A percentile compares a stretch with the other conserved stretches of the same genome.
phyloP scores from a whole-genome alignment of 202 grass and related monocot species.

The Tripidium arundinaceum region DNA sequence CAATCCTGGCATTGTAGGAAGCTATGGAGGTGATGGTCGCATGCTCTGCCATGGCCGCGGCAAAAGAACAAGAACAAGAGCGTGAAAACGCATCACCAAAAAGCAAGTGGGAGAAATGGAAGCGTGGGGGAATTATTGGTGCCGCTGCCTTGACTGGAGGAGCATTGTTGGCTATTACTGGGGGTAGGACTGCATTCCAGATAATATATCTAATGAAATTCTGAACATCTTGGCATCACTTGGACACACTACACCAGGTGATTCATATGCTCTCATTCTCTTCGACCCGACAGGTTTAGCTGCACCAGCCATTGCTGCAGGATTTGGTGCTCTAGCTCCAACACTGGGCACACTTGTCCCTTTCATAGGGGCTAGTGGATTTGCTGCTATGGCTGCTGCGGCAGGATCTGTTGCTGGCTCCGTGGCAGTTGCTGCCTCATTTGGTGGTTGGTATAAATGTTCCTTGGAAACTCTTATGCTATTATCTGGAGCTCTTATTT shows the following conservation, averaged over 20 bases:
- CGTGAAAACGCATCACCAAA: constrained; percentile 47
- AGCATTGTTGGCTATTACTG: constrained; percentile 81
- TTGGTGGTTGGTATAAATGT: constrained; percentile 65
- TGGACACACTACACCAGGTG: not conserved
- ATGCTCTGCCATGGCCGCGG: constrained; percentile 94
- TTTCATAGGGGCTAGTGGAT: constrained; percentile 93
- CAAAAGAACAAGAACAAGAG: constrained; percentile 69
- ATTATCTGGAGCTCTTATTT: not conserved
- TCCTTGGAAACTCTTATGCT: not conserved
- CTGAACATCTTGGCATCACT: not conserved
- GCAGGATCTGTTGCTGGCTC: constrained; percentile 87
- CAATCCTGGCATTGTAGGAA: constrained; percentile 52
- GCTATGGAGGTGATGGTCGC: constrained; percentile 92
- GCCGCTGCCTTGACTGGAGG: constrained; percentile 93
- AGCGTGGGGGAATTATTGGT: constrained; percentile 87
- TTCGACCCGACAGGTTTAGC: constrained; percentile 63
- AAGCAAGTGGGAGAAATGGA: constrained; percentile 88
- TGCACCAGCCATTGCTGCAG: constrained; percentile 97
- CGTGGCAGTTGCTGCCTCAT: constrained; percentile 92
- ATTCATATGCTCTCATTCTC: constrained; percentile 21
- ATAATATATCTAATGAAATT: not conserved
- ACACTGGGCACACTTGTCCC: constrained; percentile 79
- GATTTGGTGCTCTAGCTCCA: constrained; percentile 82
- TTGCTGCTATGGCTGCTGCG: constrained; percentile 93
- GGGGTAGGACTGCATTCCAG: constrained; percentile 39